Base-by-base conservation (phyloP, 352 stramenopile genomes). In the Globisporangium orthogonon region DNA sequence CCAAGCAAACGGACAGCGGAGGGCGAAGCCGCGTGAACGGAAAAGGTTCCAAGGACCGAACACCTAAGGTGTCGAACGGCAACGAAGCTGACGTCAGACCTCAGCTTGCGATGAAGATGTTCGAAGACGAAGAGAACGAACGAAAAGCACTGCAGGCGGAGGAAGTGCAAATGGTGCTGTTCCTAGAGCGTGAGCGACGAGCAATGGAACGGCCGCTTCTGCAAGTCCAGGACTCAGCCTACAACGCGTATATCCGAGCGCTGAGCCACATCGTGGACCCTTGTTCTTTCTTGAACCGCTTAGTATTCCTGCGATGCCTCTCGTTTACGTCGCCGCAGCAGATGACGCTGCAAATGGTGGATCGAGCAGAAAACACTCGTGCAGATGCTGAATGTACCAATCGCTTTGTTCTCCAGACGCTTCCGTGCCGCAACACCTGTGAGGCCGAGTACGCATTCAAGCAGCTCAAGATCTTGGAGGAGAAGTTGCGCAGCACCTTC, bases 191-290 rank as follows among this genome's bases (percentile, higher is more conserved):
- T 13, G 66, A 61, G 60, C 63, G 67, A 28, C 66, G 80, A 1
- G 41, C 37, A 0, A 3, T 73, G 7, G 80, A 88, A 53, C 65
- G 76, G 29, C 74, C 72, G 7, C 39, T 75, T 7, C 58, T 90
- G 1, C 70, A 73, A 15, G 43, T 63, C 13, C 73, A 90, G 64
- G 77, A 90, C 47, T 18, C 62, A 31, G 71, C 75, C 2, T 59
- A 78, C 35, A 74, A 85, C 29, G 66, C 66, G 17, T 78, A 83
- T 47, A 66, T 82, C 11, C 71, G 72, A 0, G 64, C 86, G 6
- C 55, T 90, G 14, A 70, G 58, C 3, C 68, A 83, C n/a, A 85
- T 79, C 31, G 71, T 78, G 29, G 76, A 82, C 41, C 70, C 70
- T 5, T 70, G 66, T 10, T 74, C 73, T 4, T 65, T 78, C 43